phyloP scores from a whole-genome alignment of 495 filamentous ascomycete genomes.

The Xanthoparmelia taractica region DNA sequence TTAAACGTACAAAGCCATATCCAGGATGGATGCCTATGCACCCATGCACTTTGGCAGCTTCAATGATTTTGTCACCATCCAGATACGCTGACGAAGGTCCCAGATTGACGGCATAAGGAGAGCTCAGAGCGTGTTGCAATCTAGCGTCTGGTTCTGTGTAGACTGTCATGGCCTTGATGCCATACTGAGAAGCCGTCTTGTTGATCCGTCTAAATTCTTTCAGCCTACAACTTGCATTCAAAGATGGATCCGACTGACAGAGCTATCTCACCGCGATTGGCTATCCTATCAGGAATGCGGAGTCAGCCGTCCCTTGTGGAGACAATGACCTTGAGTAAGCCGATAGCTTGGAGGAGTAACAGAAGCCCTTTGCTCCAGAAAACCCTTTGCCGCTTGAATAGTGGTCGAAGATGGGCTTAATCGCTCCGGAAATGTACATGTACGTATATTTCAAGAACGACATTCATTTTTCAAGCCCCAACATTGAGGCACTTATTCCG shows the following conservation, averaged over 20 bases:
- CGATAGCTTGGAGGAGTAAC: background rate
- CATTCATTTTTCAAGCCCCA: background rate
- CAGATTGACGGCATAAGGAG: constrained; percentile 73
- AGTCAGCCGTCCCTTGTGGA: background rate
- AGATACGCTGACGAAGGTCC: constrained; percentile 78
- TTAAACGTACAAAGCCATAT: constrained; percentile 75
- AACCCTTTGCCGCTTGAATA: background rate
- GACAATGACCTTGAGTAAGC: background rate
- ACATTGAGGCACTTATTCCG: background rate
- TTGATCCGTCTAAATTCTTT: constrained; percentile 57
- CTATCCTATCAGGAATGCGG: constrained; percentile 77
- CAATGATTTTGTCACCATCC: constrained; percentile 86
- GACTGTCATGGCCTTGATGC: constrained; percentile 87
- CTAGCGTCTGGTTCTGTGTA: constrained; percentile 87
- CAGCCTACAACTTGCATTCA: background rate
- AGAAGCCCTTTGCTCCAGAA: background rate
- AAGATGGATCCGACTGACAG: constrained; percentile 42
- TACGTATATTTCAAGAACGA: background rate
- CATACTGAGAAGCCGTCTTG: constrained; percentile 75
- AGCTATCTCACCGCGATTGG: constrained; percentile 95
- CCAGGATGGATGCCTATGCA: constrained; percentile 91
- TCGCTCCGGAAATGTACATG: background rate
- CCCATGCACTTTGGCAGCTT: constrained; percentile 71
- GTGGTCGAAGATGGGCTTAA: background rate
- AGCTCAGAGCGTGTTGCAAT: constrained; percentile 81